Conservation (phyloP, 2,329 filamentous ascomycete species). For the Colletotrichum noveboracense region DNA sequence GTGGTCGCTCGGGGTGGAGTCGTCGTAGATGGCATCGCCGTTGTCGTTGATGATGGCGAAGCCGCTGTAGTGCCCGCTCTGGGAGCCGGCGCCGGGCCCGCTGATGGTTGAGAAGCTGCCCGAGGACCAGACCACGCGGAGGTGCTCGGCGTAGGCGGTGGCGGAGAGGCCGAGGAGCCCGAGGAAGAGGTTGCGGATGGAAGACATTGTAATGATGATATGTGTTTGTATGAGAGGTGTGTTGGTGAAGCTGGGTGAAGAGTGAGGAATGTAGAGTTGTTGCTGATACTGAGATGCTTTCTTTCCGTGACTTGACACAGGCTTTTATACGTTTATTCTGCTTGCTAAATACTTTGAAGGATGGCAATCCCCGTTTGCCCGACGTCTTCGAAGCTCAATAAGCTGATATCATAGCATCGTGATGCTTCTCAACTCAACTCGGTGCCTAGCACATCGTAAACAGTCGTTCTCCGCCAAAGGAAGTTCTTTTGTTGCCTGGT, state of each 20-base stretch:
- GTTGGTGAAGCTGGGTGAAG: not conserved
- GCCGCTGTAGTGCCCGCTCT: not conserved
- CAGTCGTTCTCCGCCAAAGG: not conserved
- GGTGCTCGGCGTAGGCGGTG: not conserved
- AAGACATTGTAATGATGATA: not conserved
- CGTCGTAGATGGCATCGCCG: constrained; percentile 1
- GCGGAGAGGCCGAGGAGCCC: not conserved
- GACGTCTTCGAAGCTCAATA: not conserved
- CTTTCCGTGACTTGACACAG: not conserved
- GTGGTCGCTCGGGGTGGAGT: not conserved
- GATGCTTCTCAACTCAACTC: not conserved
- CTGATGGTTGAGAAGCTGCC: not conserved
- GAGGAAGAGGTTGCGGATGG: not conserved
- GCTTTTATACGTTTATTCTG: not conserved
- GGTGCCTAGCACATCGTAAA: not conserved
- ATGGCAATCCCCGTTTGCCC: not conserved
- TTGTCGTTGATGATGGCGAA: constrained; percentile 1
- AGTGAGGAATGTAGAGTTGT: not conserved
- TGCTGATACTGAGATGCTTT: not conserved
- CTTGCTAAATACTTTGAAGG: not conserved
- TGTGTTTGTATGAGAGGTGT: not conserved
- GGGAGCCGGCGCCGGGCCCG: not conserved
- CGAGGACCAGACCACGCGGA: not conserved
- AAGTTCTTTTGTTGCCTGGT: not conserved
- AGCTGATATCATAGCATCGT: not conserved